A percentile compares a stretch with the other conserved stretches of the same genome.
phyloP scores from a whole-genome alignment of 2,329 filamentous ascomycete species.

The Dothideomycetidae sp. region DNA sequence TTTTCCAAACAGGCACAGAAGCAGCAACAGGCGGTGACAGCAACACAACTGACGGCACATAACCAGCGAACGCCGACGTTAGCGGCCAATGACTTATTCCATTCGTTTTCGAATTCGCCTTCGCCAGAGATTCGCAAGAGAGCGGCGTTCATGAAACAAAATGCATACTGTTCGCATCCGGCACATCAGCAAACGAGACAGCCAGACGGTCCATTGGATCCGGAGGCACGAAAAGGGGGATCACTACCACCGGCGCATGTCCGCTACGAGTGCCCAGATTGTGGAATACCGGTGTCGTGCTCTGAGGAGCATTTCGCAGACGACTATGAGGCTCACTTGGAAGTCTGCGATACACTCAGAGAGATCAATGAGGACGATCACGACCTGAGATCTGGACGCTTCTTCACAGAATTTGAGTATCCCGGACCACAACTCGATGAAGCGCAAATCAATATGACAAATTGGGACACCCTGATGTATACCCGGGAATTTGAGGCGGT shows the following conservation, averaged over 20 bases:
- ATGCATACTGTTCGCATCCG: slow-evolving; percentile 86
- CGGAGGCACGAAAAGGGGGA: slow-evolving; percentile 47
- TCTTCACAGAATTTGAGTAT: slow-evolving; percentile 89
- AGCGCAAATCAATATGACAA: slow-evolving; percentile 89
- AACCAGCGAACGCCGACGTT: slow-evolving; percentile 33
- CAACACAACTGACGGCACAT: background rate
- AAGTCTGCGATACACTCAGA: slow-evolving; percentile 79
- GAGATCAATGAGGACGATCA: slow-evolving; percentile 98
- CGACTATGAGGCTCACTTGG: slow-evolving; percentile 82
- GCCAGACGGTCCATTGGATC: slow-evolving; percentile 49
- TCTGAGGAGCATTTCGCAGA: slow-evolving; percentile 91
- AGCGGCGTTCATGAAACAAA: slow-evolving; percentile 80
- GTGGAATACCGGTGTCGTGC: slow-evolving; percentile 86
- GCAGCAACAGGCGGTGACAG: slow-evolving; percentile 3
- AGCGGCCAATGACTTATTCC: slow-evolving; percentile 72
- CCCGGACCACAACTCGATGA: slow-evolving; percentile 83
- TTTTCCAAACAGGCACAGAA: slow-evolving; percentile 2
- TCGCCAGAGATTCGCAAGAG: slow-evolving; percentile 75
- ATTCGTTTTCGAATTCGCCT: slow-evolving; percentile 79
- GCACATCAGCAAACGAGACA: slow-evolving; percentile 64
- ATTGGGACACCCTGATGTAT: slow-evolving; percentile 96
- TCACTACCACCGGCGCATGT: slow-evolving; percentile 62
- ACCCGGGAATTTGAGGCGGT: slow-evolving; percentile 83
- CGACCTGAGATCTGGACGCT: slow-evolving; percentile 75
- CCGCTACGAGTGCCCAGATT: slow-evolving; percentile 89